A percentile compares a stretch with the other conserved stretches of the same genome.
These are phyloP conservation scores for Mytilinidion resinicola DNA, from an alignment of 495 filamentous ascomycete species.

Conservation along the genomic window DNA sequence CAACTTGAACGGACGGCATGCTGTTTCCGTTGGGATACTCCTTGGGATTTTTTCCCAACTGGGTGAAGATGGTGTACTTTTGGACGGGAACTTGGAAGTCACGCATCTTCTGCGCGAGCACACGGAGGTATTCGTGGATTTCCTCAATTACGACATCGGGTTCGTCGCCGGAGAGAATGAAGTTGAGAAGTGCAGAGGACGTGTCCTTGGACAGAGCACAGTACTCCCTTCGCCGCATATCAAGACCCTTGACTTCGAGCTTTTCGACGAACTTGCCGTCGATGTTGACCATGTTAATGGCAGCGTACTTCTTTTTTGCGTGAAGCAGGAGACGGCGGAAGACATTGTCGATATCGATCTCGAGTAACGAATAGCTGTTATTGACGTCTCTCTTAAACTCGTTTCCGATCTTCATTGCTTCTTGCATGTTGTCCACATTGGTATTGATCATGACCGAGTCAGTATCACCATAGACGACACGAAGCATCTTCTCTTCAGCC, in stretches of 20 bases:
- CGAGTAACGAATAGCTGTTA: constrained; percentile 78
- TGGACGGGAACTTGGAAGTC: constrained; percentile 61
- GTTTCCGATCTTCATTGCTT: constrained; percentile 80
- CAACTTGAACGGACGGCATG: constrained; percentile 98
- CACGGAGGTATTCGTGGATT: constrained; percentile 85
- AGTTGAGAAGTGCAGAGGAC: constrained; percentile 72
- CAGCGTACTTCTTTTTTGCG: constrained; percentile 99
- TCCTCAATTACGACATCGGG: constrained; percentile 80
- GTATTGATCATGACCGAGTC: constrained; percentile 99
- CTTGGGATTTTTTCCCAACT: constrained; percentile 86
- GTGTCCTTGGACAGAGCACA: constrained; percentile 91
- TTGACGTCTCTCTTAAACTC: constrained; percentile 79
- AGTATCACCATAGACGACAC: constrained; percentile 97
- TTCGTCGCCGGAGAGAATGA: constrained; percentile 90
- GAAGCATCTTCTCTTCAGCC: constrained; percentile 77
- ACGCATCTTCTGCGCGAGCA: constrained; percentile 76
- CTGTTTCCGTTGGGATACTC: constrained; percentile 87
- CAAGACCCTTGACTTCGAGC: constrained; percentile 95
- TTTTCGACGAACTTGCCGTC: constrained; percentile 89
- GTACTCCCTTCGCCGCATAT: constrained; percentile 96
- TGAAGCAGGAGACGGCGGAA: constrained; percentile 90
- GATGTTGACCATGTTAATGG: constrained; percentile 83
- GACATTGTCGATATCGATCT: constrained; percentile 97
- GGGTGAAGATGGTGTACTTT: constrained; percentile 96
- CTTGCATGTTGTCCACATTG: constrained; percentile 86